Evolutionary conservation across 2,329 filamentous ascomycete genomes (phyloP), one percentile per base, ranked within the genome.

Genomic region (Fusarium redolens): DNA sequence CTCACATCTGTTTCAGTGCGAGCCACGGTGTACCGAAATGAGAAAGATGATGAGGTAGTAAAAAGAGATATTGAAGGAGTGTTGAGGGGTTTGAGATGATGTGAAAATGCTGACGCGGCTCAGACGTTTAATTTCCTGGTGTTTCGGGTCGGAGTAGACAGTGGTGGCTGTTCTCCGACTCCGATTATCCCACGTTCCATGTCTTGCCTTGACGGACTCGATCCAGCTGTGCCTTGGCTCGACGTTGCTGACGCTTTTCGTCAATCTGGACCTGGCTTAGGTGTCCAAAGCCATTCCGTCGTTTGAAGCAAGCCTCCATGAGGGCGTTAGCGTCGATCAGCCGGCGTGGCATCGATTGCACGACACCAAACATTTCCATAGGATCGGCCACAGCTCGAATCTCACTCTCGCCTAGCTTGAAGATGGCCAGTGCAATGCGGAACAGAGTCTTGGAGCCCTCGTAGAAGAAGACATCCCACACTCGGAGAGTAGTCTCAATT

Each of bases 391-490:
- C 92, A 13, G 89, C 89, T 76, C 92, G 90, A 77, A 98, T 96
- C 75, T 96, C 92, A 10, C 84, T 80, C 83, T 98, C 95, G 71
- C 93, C 94, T 3, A 92, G 86, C 82, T 97, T 97, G 88, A 98
- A 97, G 68, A 98, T 93, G 37, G 94, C 92, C 45, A 98, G 85
- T 0, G 96, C 94, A 65, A 97, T 93, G 52, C 95, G 93, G 84
- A 98, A 98, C 11, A 98, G 89, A 1, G 95, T 97, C 81, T 96
- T 97, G 54, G 93, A 95, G 7, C 96, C 96, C 82, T 98, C 96
- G 81, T 97, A 97, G 81, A 98, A 97, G 79, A 98, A 95, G 3
- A 94, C 90, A 77, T 98, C 96, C 96, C 96, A 98, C 3, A 98
- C 94, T 12, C 96, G 92, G 22, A 98, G 88, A 0, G 95, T 96